A percentile compares a stretch with the other conserved stretches of the same genome.
phyloP scores from a whole-genome alignment of 805 yeast species.

The Nakazawaea ishiwadae region DNA sequence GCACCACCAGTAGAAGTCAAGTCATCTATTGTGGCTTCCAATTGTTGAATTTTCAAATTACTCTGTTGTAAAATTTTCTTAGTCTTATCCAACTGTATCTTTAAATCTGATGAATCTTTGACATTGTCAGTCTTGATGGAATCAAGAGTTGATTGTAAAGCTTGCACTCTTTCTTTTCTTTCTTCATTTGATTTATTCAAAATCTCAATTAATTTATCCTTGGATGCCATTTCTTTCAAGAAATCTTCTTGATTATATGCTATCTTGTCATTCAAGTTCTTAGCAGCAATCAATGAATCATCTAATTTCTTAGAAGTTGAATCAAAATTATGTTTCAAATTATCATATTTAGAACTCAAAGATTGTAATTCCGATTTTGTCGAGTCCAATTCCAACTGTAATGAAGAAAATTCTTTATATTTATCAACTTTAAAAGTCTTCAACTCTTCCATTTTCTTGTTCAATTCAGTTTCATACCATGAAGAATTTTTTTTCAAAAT shows the following conservation, averaged over 20 bases:
- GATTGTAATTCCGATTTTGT: slow-evolving; percentile 26
- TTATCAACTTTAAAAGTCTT: slow-evolving; percentile 23
- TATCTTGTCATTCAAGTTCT: slow-evolving; percentile 39
- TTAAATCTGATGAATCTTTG: slow-evolving; percentile 30
- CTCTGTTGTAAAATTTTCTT: slow-evolving; percentile 30
- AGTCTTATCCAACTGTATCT: slow-evolving; percentile 30
- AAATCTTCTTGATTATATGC: slow-evolving; percentile 44
- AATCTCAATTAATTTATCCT: slow-evolving; percentile 55
- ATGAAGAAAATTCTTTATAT: slow-evolving; percentile 24
- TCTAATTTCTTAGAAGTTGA: slow-evolving; percentile 36
- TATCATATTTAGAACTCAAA: slow-evolving; percentile 24
- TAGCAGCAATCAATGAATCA: slow-evolving; percentile 37
- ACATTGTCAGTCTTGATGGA: slow-evolving; percentile 35
- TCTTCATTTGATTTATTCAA: slow-evolving; percentile 51
- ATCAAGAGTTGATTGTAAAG: slow-evolving; percentile 45
- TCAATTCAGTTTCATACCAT: slow-evolving; percentile 33
- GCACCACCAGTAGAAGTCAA: slow-evolving; percentile 24
- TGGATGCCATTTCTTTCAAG: slow-evolving; percentile 52
- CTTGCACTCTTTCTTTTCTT: slow-evolving; percentile 43
- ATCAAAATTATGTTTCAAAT: slow-evolving; percentile 29
- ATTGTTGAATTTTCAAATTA: slow-evolving; percentile 33
- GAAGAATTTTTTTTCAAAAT: slow-evolving; percentile 25
- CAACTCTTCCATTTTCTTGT: slow-evolving; percentile 22
- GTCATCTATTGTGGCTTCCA: slow-evolving; percentile 42
- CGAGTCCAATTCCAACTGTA: slow-evolving; percentile 32